Evolutionary conservation across 192 early-diverging fungal genomes (phyloP), one percentile per base, ranked within the genome.

Genomic region (Coemansia sp.): DNA sequence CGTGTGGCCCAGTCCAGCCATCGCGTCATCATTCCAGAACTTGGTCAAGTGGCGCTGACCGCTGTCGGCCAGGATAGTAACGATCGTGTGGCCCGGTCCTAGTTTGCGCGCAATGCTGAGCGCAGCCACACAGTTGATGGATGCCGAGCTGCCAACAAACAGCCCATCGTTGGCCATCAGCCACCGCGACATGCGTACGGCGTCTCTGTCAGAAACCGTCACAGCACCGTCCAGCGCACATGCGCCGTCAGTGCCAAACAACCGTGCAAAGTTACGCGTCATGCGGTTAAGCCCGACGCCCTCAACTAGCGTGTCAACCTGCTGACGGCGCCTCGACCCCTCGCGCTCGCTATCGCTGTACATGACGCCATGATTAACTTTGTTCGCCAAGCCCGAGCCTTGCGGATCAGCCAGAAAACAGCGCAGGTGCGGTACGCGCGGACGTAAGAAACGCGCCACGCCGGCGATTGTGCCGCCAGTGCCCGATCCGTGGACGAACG

Each of bases 271-370:
- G 63, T 98, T 98, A 9, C 81, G 71, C 6, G 96, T 98, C 58
- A 96, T 56, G 12, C 96, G 84, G 73, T 97, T 98, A 58, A 97
- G 87, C 0, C 96, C 96, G 9, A 98, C 84, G 6, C 96, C 96
- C 75, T 98, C 96, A 0, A 98, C 92, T 22, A 98, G 83, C 25
- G 96, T 90, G 63, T 98, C 96, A n/a, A 97, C 91, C 66, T 98
- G 96, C 71, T 98, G 94, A 9, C 96, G 86, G 45, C 82, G 81
- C 22, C 96, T 71, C 8, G 83, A 89, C 9, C 96, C 96, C 64
- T 98, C 96, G 34, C 85, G 82, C 64, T 98, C 95, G 1, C 81
- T 85, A 1, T 84, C 81, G 5, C 92, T 80, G 76, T 93, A 98
- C 91, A 98, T 88, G 62, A 94, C 84, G 45, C 87, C 87, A 70